Base-by-base conservation (phyloP, 805 yeast species). In the Blastobotrys chiropterorum region DNA sequence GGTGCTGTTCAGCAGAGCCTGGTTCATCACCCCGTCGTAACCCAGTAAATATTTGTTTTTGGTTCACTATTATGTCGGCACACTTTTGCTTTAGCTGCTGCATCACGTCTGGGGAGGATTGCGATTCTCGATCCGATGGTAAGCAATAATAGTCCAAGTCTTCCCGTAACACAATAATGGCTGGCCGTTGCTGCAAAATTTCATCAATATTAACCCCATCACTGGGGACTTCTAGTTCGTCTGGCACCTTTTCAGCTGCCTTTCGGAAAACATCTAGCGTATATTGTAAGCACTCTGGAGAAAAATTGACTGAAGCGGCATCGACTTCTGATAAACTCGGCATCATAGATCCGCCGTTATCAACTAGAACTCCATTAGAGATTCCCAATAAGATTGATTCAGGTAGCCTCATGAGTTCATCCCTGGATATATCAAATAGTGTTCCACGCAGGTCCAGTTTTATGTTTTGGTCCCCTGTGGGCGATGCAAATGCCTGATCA, bases 91-190 rank as follows among this genome's bases (percentile, higher is more conserved):
- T 92, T 55, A 92, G 72, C 39, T 74, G 73, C 57, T 80, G 78
- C 77, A 90, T 82, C 43, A 82, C 80, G 14, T 26, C 26, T 11
- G 46, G 17, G 3, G 30, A 20, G 20, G 15, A 7, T 11, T 26
- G 34, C 8, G 34, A 26, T 15, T 85, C 84, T 1, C 76, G 53
- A 67, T 41, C 71, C 43, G 88, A 90, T 2, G 97, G 95, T 15
- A 94, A 83, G 56, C 95, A 87, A 67, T 90, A 94, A 69, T 80
- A 94, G 65, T 94, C 99, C 59, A 94, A 75, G 68, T 94, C 99
- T 67, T 94, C 99, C 56, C 97, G 76, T 50, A 94, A 74, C 2
- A 92, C 97, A 51, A 94, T 89, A 44, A 94, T 83, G 0, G 96
- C 85, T 0, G 98, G 99, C 59, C 54, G 40, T 15, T 48, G 43